A percentile compares a stretch with the other conserved stretches of the same genome.
Evolutionary conservation across 331 rosid species (phyloP).

Genomic region (Stylosanthes scabra): DNA sequence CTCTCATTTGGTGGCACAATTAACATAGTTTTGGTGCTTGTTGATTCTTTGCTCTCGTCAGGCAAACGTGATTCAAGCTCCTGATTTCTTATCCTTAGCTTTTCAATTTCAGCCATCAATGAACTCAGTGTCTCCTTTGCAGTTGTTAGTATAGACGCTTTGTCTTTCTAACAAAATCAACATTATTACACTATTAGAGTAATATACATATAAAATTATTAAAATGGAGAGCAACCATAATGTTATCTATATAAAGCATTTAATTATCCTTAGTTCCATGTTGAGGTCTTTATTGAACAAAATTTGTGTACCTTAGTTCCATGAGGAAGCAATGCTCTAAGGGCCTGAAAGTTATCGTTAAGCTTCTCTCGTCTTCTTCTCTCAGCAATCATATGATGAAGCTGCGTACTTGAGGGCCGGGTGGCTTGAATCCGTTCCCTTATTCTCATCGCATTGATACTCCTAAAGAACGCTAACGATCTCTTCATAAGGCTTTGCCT

Average conservation of each 20-base stretch:
- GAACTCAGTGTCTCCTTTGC: conserved; percentile 71
- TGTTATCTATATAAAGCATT: too few species aligned
- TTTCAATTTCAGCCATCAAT: conserved; percentile 59
- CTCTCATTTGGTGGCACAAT: conserved; percentile 44
- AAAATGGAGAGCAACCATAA: too few species aligned
- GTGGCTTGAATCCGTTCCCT: conserved; percentile 46
- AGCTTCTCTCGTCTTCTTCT: conserved; percentile 84
- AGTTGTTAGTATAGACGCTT: conserved; percentile 72
- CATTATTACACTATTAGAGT: background rate
- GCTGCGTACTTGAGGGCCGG: conserved; percentile 66
- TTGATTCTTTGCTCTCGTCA: background rate
- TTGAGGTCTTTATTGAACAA: too few species aligned
- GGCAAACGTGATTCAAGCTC: conserved; percentile 50
- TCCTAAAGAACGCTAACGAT: conserved; percentile 64
- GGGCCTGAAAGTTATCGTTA: conserved; percentile 76
- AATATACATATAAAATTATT: too few species aligned
- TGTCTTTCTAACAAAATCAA: conserved; percentile 71
- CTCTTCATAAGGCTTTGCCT: conserved; percentile 64
- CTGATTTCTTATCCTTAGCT: conserved; percentile 60
- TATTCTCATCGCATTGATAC: conserved; percentile 56
- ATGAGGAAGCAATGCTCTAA: conserved; percentile 74
- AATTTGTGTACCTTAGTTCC: conserved; percentile 99
- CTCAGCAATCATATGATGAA: conserved; percentile 83
- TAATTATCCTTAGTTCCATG: too few species aligned
- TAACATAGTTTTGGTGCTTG: conserved; percentile 7